Percentiles rank a stretch among this genome's conserved stretches.
Evolutionary conservation across 2,329 filamentous ascomycete species (phyloP).

Genomic region (Trichoderma koningiopsis): DNA sequence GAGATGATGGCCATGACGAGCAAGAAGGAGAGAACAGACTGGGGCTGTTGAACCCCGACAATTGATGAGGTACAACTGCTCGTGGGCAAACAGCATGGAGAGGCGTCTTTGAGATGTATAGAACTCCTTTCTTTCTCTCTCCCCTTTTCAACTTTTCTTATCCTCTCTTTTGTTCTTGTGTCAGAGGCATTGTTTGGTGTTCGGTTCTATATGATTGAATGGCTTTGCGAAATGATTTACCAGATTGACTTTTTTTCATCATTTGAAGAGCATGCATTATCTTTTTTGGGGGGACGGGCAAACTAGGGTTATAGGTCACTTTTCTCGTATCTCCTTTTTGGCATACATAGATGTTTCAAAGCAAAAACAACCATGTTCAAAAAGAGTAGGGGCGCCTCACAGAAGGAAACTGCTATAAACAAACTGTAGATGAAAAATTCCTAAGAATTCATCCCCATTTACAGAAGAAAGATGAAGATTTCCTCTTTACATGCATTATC

Average conservation of each 20-base stretch:
- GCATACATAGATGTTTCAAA: conserved; percentile 22
- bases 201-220: conserved; percentile 19
- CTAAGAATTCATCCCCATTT: conserved; percentile 7
- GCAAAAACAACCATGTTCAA: conserved; percentile 1
- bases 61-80: conserved; percentile 22
- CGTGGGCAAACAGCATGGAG: conserved; percentile 14
- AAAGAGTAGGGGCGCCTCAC: neutral
- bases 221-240: conserved; percentile 20
- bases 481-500: conserved; percentile 5
- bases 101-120: neutral
- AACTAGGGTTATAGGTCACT: neutral
- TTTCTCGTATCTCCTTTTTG: conserved; percentile 1
- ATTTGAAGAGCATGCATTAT: conserved; percentile 8
- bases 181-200: conserved; percentile 17
- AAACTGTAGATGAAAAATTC: neutral
- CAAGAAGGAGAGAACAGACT: conserved; percentile 18
- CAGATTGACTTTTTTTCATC: conserved; percentile 4
- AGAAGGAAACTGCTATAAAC: neutral
- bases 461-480: conserved; percentile 3
- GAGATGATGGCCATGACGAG: neutral
- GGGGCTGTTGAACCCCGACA: conserved; percentile 24
- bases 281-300: neutral
- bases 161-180: neutral
- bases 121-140: neutral
- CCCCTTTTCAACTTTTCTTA: neutral